A percentile compares a stretch with the other conserved stretches of the same genome.
phyloP scores from a whole-genome alignment of 1,284 basidiomycete species.

The Athelia psychrophila region DNA sequence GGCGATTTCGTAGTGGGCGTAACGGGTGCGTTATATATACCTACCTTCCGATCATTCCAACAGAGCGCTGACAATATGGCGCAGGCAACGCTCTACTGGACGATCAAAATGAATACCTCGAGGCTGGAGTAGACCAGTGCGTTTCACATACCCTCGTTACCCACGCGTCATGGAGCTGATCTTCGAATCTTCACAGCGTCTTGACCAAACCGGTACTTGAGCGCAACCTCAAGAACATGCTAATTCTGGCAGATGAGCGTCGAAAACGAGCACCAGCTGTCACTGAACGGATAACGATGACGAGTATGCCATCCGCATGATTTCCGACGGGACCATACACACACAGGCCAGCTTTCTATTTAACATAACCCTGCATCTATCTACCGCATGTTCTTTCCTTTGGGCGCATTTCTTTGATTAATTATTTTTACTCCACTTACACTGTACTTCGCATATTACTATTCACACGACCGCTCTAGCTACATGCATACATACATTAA shows the following conservation, averaged over 20 bases:
- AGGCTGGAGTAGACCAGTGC: slow-evolving; percentile 76
- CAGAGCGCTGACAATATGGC: slow-evolving; percentile 25
- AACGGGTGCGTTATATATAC: slow-evolving; percentile 48
- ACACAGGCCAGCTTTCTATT: too few species aligned
- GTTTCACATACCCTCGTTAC: slow-evolving; percentile 20
- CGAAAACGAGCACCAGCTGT: slow-evolving; percentile 27
- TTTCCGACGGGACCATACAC: too few species aligned
- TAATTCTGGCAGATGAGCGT: slow-evolving; percentile 52
- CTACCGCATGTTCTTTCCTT: too few species aligned
- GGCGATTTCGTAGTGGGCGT: slow-evolving; percentile 78
- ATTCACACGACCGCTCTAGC: too few species aligned
- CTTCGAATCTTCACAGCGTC: slow-evolving; percentile 35
- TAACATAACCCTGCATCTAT: too few species aligned
- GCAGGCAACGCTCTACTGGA: slow-evolving; percentile 59
- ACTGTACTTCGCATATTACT: too few species aligned
- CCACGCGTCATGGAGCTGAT: slow-evolving; percentile 8
- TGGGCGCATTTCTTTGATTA: too few species aligned
- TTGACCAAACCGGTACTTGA: slow-evolving; percentile 71
- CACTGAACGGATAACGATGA: neutral
- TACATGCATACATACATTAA: too few species aligned
- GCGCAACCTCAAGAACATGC: slow-evolving; percentile 49
- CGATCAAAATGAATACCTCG: slow-evolving; percentile 73
- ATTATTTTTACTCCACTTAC: too few species aligned
- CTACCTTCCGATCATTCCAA: slow-evolving; percentile 6
- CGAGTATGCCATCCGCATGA: too few species aligned